Percentiles rank a stretch among this genome's conserved stretches.
These are phyloP conservation scores for Wickerhamiella spandovensis DNA, from an alignment of 805 yeast species.

Conservation along the genomic window DNA sequence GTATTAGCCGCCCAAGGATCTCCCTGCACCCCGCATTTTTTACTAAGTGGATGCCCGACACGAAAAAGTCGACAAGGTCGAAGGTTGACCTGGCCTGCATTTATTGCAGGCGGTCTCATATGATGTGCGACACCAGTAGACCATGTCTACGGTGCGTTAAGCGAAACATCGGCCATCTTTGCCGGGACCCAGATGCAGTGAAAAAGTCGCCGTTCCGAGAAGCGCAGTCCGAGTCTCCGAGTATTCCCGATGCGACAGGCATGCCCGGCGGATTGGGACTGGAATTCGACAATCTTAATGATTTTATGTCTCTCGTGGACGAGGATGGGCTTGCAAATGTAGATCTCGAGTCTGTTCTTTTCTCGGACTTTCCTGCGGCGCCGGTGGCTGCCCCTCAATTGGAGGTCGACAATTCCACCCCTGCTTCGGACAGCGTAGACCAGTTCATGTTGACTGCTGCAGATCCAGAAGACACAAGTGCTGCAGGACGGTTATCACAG, in stretches of 20 bases:
- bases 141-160: constrained; percentile 76
- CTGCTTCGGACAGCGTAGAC: constrained; percentile 29
- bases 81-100: constrained; percentile 52
- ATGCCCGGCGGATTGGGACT: neutral
- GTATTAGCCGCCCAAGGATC: neutral
- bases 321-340: constrained; percentile 11
- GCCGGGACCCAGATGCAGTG: constrained; percentile 36
- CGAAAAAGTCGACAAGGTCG: constrained; percentile 7
- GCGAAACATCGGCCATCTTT: constrained; percentile 76
- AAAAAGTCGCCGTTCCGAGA: neutral
- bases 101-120: constrained; percentile 83
- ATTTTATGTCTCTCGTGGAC: constrained; percentile 14
- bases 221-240: neutral
- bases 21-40: neutral
- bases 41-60: constrained; percentile 1
- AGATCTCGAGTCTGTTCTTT: neutral
- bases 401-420: neutral
- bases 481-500: constrained; percentile 84
- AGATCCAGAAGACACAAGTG: constrained; percentile 88
- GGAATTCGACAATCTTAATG: constrained; percentile 1
- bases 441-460: constrained; percentile 93
- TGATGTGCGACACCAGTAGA: constrained; percentile 74
- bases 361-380: neutral
- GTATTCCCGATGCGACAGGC: neutral
- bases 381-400: too few species aligned